phyloP scores from a whole-genome alignment of 768 basidiomycete species.

The Mycena olivaceomarginata region DNA sequence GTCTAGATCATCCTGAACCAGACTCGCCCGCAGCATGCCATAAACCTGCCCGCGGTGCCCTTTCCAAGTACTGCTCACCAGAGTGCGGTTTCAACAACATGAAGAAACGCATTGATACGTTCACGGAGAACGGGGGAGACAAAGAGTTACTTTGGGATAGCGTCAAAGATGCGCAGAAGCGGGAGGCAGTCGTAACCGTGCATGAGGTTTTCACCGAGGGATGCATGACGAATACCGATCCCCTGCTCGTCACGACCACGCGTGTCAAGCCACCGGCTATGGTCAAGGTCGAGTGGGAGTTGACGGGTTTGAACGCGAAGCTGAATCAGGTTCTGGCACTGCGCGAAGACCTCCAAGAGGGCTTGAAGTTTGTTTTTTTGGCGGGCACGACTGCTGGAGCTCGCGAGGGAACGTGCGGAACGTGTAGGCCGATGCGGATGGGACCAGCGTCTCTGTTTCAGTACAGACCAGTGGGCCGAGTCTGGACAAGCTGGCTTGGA shows the following conservation, averaged over 20 bases:
- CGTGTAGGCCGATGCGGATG: constrained; percentile 86
- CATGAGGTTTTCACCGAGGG: constrained; percentile 58
- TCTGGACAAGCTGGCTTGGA: constrained; percentile 81
- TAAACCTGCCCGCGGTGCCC: constrained; percentile 85
- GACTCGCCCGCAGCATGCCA: constrained; percentile 82
- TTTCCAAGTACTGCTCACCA: constrained; percentile 95
- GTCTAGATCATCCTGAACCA: constrained; percentile 78
- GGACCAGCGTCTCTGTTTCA: constrained; percentile 90
- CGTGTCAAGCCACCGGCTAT: constrained; percentile 61
- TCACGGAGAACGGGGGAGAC: constrained; percentile 78
- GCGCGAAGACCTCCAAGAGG: constrained; percentile 79
- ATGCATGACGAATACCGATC: constrained; percentile 47
- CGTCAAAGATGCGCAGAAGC: constrained; percentile 80
- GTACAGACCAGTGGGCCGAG: constrained; percentile 87
- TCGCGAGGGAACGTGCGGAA: constrained; percentile 81
- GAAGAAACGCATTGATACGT: constrained; percentile 77
- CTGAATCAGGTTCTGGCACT: constrained; percentile 76
- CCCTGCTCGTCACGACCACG: background rate
- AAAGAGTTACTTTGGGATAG: constrained; percentile 82
- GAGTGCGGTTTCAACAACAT: constrained; percentile 89
- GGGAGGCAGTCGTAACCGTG: constrained; percentile 80
- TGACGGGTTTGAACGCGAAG: constrained; percentile 69
- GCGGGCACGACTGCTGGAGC: constrained; percentile 81
- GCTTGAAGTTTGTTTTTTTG: constrained; percentile 82
- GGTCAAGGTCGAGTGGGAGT: constrained; percentile 73